Evolutionary conservation across 164 flowering plant species (phyloP).

Genomic region (Santalum album): DNA sequence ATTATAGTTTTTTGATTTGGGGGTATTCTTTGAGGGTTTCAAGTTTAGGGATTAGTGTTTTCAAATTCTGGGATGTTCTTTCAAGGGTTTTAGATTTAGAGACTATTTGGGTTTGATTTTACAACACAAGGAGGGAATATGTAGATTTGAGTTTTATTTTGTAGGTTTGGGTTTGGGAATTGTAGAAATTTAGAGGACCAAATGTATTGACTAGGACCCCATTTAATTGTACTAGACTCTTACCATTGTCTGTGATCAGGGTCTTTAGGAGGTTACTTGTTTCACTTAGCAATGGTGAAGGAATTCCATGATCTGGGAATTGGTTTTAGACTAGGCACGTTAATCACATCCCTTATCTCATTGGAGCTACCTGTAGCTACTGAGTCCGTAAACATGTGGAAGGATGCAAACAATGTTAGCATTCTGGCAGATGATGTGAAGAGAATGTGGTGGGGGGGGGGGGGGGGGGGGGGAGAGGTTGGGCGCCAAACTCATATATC

Average conservation of each 20-base stretch:
- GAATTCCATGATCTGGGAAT: slow-evolving; percentile 26
- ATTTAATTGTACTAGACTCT: slow-evolving; percentile 10
- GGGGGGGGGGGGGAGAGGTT: slow-evolving; percentile 12
- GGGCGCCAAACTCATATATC: slow-evolving; percentile 15
- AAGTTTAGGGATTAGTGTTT: no score
- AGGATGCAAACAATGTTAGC: slow-evolving; percentile 20
- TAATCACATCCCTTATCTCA: neutral
- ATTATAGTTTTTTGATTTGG: no score
- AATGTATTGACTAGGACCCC: slow-evolving; percentile 40
- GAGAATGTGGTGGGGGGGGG: no score
- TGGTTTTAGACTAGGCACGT: slow-evolving; percentile 23
- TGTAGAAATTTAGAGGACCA: no score
- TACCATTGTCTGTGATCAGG: slow-evolving; percentile 12
- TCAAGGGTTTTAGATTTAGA: no score
- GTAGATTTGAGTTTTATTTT: no score
- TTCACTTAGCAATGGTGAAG: slow-evolving; percentile 11
- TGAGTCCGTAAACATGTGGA: slow-evolving; percentile 9
- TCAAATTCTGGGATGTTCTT: no score
- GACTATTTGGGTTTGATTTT: no score
- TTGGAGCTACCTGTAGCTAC: neutral
- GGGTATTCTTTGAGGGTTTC: no score
- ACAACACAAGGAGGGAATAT: no score
- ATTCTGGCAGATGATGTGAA: slow-evolving; percentile 32
- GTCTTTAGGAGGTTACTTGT: slow-evolving; percentile 12
- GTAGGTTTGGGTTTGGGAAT: no score